A percentile compares a stretch with the other conserved stretches of the same genome.
Conservation (phyloP, 371 early-diverging fungal genomes). For the Smittium mucronatum region DNA sequence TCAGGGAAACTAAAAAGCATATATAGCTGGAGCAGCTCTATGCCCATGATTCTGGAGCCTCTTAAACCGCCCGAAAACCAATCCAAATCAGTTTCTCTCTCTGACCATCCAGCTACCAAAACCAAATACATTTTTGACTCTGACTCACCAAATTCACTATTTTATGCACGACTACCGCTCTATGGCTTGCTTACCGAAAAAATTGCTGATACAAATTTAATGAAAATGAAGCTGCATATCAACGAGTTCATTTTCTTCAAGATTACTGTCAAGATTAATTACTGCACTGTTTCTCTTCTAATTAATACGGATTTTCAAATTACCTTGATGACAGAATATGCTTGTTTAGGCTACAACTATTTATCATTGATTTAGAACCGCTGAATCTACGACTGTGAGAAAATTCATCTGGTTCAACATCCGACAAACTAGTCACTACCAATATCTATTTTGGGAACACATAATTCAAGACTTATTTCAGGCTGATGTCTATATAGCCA, state of each 20-base stretch:
- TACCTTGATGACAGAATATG: not conserved
- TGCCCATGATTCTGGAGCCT: not conserved
- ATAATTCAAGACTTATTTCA: not conserved
- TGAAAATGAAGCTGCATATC: not conserved
- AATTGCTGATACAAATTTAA: not conserved
- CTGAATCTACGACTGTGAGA: not conserved
- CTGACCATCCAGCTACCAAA: not conserved
- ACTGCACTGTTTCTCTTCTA: constrained; percentile 1
- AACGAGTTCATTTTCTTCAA: constrained; percentile 6
- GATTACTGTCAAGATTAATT: not conserved
- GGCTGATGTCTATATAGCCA: not conserved
- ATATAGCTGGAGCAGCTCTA: not conserved
- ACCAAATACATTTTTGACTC: not conserved
- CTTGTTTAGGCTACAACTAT: not conserved
- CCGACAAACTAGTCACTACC: not conserved
- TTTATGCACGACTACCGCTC: not conserved
- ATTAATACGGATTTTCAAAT: not conserved
- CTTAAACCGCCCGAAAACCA: constrained; percentile 1
- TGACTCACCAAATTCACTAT: not conserved
- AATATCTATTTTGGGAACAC: not conserved
- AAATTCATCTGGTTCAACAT: not conserved
- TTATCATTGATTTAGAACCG: not conserved
- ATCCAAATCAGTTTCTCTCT: not conserved
- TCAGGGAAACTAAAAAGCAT: not conserved
- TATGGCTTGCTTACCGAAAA: not conserved